Percentiles rank a stretch among this genome's conserved stretches.
phyloP scores from a whole-genome alignment of 2,329 filamentous ascomycete species.

The Hymenoscyphus occultus region DNA sequence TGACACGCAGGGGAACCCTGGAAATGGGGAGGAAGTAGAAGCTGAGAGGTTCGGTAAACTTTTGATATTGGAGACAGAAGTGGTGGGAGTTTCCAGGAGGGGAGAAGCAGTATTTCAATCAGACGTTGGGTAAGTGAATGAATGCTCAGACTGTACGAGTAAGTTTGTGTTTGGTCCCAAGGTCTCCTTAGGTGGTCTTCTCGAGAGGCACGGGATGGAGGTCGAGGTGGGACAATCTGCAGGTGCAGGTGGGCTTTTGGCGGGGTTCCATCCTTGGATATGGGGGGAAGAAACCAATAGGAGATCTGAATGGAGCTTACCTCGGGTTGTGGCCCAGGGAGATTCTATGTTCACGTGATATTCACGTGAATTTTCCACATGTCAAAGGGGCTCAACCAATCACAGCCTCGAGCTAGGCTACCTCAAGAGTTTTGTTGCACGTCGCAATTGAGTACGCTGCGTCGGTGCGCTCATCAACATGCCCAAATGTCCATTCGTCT shows the following conservation, averaged over 20 bases:
- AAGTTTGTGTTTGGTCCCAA: background rate
- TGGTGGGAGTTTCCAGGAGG: background rate
- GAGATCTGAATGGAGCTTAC: no score
- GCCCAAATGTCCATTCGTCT: no score
- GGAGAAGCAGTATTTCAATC: background rate
- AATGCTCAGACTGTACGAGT: background rate
- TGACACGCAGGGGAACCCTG: background rate
- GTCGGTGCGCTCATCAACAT: no score
- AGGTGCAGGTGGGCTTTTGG: background rate
- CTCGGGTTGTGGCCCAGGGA: no score
- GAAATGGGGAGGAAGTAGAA: background rate
- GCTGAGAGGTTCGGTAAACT: background rate
- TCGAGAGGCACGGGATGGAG: no score
- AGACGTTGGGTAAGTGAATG: background rate
- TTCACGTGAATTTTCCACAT: no score
- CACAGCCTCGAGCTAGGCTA: no score
- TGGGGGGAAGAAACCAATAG: no score
- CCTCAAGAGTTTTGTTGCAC: background rate
- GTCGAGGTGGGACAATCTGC: background rate
- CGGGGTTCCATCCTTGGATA: background rate
- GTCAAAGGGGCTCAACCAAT: no score
- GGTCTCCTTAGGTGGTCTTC: no score
- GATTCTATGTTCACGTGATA: no score
- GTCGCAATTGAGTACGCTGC: background rate
- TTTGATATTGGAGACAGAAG: background rate